A percentile compares a stretch with the other conserved stretches of the same genome.
Evolutionary conservation across 192 early-diverging fungal genomes (phyloP).

Genomic region (Coemansia sp.): DNA sequence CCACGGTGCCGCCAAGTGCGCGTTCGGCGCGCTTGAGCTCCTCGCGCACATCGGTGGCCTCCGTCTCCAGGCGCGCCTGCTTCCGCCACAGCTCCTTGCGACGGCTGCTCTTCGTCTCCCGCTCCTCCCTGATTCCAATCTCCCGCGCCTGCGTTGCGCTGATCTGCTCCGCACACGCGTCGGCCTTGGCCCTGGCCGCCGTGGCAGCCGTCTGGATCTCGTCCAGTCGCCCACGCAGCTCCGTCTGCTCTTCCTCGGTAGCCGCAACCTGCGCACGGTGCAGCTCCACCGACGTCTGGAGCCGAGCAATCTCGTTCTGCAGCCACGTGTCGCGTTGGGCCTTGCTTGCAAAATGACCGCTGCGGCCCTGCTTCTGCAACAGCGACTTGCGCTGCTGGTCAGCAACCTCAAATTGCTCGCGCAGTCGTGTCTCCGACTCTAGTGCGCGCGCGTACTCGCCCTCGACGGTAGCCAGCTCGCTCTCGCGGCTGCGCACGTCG

Average conservation of each 20-base stretch:
- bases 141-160: slow-evolving; percentile 48
- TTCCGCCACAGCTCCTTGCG: slow-evolving; percentile 87
- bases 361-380: slow-evolving; percentile 85
- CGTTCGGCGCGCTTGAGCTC: slow-evolving; percentile 77
- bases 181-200: slow-evolving; percentile 27
- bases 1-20: slow-evolving; percentile 72
- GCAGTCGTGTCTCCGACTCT: slow-evolving; percentile 59
- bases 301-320: slow-evolving; percentile 65
- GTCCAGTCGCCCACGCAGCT: slow-evolving; percentile 27
- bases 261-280: slow-evolving; percentile 59
- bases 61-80: slow-evolving; percentile 72
- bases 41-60: slow-evolving; percentile 67
- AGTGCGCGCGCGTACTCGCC: slow-evolving; percentile 68
- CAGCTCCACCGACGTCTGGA: slow-evolving; percentile 56
- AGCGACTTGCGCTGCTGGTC: slow-evolving; percentile 76
- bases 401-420: slow-evolving; percentile 66
- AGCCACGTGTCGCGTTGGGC: slow-evolving; percentile 81
- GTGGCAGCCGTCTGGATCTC: slow-evolving; percentile 26
- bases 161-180: slow-evolving; percentile 23
- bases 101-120: slow-evolving; percentile 36
- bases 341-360: slow-evolving; percentile 72
- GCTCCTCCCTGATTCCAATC: slow-evolving; percentile 37
- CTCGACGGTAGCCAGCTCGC: slow-evolving; percentile 62
- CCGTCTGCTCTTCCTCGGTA: slow-evolving; percentile 36
- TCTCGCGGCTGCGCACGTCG: slow-evolving; percentile 54